Base-by-base conservation (phyloP, 495 filamentous ascomycete species). In the Podospora tetraspora region DNA sequence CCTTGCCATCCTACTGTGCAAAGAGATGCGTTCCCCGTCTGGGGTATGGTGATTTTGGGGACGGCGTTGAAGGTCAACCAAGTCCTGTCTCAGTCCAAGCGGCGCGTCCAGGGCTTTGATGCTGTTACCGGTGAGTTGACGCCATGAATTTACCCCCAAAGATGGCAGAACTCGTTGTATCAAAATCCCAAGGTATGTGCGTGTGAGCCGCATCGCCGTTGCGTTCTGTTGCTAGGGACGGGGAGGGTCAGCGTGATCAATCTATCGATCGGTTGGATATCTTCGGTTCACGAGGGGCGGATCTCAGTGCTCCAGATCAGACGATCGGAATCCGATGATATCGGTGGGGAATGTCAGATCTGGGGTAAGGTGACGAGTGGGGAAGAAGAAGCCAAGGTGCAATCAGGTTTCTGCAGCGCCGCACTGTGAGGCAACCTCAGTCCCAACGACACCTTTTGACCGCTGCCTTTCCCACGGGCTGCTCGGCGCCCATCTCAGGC, bases 271-370 rank as follows among this genome's bases (percentile, higher is more conserved):
- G 43, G 43, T 2, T 52, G 43, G 32, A 66, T 66, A 63, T 64
- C 66, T 57, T 63, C 64, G 37, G 13, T 63, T 22, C 25, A 19
- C 59, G 29, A 61, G 62, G 64, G 25, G 70, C 57, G 65, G 66
- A 72, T 72, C 72, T 71, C 56, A 68, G 57, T 60, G 57, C 64
- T 67, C 66, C 69, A 74, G 69, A 74, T 70, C 74, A 71, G 63
- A 68, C 70, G 74, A 76, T 74, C 72, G 67, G 69, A 66, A 66
- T 13, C 67, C 66, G 66, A 64, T 66, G 37, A 37, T 27, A 37
- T 66, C n/a, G 57, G 66, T 25, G 72, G 61, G 68, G 58, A 58
- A 59, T 52, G 25, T 52, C 60, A 64, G 57, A 62, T 68, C 68
- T 59, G 23, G 67, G 59, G 69, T 43, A 63, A 60, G 64, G 19